Evolutionary conservation across 495 filamentous ascomycete genomes (phyloP).

Genomic region (Penicillium manginii): DNA sequence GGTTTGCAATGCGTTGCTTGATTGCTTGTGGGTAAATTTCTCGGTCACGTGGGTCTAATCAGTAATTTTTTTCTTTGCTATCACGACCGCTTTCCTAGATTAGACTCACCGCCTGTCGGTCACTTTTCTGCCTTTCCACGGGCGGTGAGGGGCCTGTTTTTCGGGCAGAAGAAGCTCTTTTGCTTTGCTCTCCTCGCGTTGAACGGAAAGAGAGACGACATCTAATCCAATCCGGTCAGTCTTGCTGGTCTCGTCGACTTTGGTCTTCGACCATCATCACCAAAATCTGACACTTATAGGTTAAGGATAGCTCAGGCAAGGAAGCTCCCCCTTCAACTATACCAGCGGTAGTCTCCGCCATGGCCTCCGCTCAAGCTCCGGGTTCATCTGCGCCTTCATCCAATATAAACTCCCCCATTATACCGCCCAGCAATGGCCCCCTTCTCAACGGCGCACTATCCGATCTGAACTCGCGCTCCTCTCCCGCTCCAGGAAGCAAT

Average conservation of each 20-base stretch:
- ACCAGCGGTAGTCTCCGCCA: constrained; percentile 10
- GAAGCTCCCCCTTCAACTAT: no score
- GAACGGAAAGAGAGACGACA: not conserved
- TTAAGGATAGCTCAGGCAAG: no score
- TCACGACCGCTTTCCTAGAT: constrained; percentile 21
- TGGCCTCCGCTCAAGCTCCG: constrained; percentile 43
- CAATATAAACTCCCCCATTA: constrained; percentile 46
- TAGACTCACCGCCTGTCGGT: constrained; percentile 26
- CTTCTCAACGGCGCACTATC: constrained; percentile 35
- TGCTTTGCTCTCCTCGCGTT: constrained; percentile 4
- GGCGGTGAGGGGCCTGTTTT: no score
- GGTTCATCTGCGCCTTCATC: constrained; percentile 49
- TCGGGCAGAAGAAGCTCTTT: no score
- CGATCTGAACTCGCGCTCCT: constrained; percentile 42
- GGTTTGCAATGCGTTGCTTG: constrained; percentile 10
- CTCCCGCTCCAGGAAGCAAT: constrained; percentile 41
- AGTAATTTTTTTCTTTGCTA: constrained; percentile 33
- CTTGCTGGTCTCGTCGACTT: not conserved
- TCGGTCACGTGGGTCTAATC: constrained; percentile 39
- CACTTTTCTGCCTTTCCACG: constrained; percentile 30
- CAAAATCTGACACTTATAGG: not conserved
- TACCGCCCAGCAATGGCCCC: constrained; percentile 34
- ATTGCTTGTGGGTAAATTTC: constrained; percentile 47
- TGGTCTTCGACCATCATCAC: not conserved
- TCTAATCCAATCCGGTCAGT: not conserved